phyloP scores from a whole-genome alignment of 257 asterid species.

The Solanum appendiculatum region DNA sequence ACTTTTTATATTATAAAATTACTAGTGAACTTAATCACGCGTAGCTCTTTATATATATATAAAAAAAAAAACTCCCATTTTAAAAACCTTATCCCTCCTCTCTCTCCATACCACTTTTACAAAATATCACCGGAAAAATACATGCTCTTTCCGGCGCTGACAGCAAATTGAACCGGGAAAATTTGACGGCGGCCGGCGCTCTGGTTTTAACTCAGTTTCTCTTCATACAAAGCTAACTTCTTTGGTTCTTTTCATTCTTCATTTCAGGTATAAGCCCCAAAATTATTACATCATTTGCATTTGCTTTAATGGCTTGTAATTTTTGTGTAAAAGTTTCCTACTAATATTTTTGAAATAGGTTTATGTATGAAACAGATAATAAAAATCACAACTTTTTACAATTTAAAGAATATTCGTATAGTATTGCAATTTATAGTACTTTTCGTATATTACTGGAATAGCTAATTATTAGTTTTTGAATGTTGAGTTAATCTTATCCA shows the following conservation, averaged over 20 bases:
- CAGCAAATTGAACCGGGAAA: neutral
- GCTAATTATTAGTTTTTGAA: neutral
- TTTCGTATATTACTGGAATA: neutral
- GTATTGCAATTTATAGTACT: neutral
- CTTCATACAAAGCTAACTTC: neutral
- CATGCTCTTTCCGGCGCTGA: neutral
- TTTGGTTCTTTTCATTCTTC: neutral
- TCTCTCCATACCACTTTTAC: neutral
- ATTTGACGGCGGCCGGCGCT: neutral
- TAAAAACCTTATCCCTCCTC: neutral
- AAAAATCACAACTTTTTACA: neutral
- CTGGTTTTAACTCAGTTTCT: neutral
- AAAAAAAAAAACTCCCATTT: neutral
- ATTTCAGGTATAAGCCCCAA: neutral
- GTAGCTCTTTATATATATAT: no score
- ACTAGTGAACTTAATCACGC: no score
- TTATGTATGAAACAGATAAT: neutral
- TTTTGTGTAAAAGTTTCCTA: neutral
- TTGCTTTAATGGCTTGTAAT: neutral
- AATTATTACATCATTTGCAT: neutral
- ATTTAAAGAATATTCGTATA: neutral
- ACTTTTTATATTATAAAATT: no score
- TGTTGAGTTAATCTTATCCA: neutral
- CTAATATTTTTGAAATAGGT: neutral
- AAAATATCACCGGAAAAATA: neutral